Base-by-base conservation (phyloP, 768 basidiomycete species). In the Fibroporia radiculosa region DNA sequence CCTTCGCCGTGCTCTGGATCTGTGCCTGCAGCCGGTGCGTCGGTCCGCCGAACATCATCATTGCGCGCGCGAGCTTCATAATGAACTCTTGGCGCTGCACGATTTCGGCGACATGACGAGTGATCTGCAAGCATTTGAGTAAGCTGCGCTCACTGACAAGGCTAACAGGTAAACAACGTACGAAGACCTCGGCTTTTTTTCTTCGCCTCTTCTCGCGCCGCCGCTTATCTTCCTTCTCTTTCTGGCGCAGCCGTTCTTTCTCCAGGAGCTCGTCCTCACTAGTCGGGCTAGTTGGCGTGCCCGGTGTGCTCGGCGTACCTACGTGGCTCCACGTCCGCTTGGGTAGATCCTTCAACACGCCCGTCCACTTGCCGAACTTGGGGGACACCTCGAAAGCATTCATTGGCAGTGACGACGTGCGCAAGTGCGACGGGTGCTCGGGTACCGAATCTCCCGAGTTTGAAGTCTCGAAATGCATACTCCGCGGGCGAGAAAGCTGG, bases 1-100 rank as follows among this genome's bases (percentile, higher is more conserved):
- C 85, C 6, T 72, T 73, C 12, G 81, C 86, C 1, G 88, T 86
- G 12, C 83, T 80, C 57, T 80, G 78, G 45, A 92, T 79, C 59
- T 92, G 88, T 1, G 85, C 74, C 55, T 82, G 86, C 16, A 93
- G 71, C 32, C 89, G 82, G 60, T 93, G 87, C 11, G 82, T 76
- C 16, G 88, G 86, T 4, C 81, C 82, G 8, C 88, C 89, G 52
- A 87, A 90, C 77, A 85, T 87, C 86, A 92, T 93, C 73, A 93
- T 80, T 8, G 86, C 80, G 40, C 86, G 76, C 5, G 83, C 77
- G 23, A 92, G 75, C 68, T 90, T 91, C 62, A 90, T 66, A 40
- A 93, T 73, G 64, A 93, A 93, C 45, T 84, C 83, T 57, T 93
- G 87, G 26, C 90, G 72, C 52, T 79, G 77, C 24, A 89, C 73